Base-by-base conservation (phyloP, 371 early-diverging fungal genomes). In the Circinella umbellata region DNA sequence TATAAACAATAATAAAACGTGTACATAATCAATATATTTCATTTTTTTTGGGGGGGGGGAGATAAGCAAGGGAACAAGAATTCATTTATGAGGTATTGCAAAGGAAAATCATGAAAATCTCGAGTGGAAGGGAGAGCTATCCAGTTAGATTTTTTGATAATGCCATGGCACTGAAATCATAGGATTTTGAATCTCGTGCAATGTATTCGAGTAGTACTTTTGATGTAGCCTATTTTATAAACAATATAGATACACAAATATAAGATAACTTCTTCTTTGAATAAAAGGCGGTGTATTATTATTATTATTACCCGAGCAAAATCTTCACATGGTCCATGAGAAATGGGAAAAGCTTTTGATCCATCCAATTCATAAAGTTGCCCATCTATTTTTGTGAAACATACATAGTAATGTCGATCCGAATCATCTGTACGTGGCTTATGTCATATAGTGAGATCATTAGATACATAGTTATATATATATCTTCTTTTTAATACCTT, bases 1-100 rank as follows among this genome's bases (percentile, higher is more conserved):
- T 57, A 57, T 34, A 27, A 64, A 55, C 61, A 70, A 61, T 57
- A 64, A 48, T 70, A 64, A 60, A 11, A 63, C 35, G 47, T 42
- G 11, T 42, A 42, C 6, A 27, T 57, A 27, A 27, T 27, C 57
- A 57, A 57, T 27, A 57, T 57, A n/a, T 6, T 57, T 34, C 1
- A 5, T 57, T 57, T 57, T 10, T 57, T 27, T 34, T 57, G 1
- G 6, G 8, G 15, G 53, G 14, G 9, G 53, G 3, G 15, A 6
- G 15, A 53, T n/a, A 53, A 6, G 20, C 53, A 42, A 42, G 42
- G 42, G 42, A 11, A 42, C 11, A 42, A 42, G 11, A 42, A 11
- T 42, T 27, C 27, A 27, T 27, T 27, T 27, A 27, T 27, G 27
- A 27, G 27, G 27, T 27, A 27, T 27, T 27, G 27, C 2, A 27